A percentile compares a stretch with the other conserved stretches of the same genome.
Evolutionary conservation across 2,329 filamentous ascomycete species (phyloP).

Genomic region (Alternaria panax): DNA sequence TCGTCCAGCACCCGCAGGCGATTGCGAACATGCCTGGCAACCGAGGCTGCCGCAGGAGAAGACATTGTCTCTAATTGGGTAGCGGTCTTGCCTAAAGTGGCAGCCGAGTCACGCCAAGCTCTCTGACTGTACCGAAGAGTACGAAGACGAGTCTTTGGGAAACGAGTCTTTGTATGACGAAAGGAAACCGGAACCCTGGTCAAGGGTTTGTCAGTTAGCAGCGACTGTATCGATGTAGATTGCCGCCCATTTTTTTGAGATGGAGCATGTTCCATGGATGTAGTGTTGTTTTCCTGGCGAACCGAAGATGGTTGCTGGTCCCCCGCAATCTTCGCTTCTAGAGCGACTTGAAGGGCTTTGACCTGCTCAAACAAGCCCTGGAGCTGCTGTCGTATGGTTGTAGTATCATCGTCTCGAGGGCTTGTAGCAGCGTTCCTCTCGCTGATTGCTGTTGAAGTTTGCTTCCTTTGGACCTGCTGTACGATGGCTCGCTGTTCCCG

Average conservation of each 20-base stretch:
- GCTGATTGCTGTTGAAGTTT: neutral
- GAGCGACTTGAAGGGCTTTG: conserved; percentile 17
- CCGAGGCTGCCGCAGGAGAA: conserved; percentile 4
- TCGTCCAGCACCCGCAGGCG: conserved; percentile 3
- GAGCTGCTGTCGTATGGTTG: conserved; percentile 17
- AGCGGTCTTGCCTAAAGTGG: neutral
- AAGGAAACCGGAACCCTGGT: neutral
- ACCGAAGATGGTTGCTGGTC: neutral
- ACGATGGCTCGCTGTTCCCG: neutral
- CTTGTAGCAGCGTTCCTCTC: neutral
- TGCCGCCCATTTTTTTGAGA: neutral
- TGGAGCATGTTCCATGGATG: neutral
- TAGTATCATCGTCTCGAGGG: neutral
- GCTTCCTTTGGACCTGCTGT: neutral
- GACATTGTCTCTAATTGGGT: neutral
- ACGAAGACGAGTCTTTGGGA: neutral
- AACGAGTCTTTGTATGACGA: neutral
- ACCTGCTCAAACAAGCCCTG: conserved; percentile 25
- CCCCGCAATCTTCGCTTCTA: conserved; percentile 1
- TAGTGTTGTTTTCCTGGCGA: neutral
- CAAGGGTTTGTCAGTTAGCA: neutral
- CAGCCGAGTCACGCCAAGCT: neutral
- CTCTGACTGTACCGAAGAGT: neutral
- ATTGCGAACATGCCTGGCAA: neutral
- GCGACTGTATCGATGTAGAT: neutral